Conservation (phyloP, 2,329 filamentous ascomycete genomes). For the Penicillium sp. region DNA sequence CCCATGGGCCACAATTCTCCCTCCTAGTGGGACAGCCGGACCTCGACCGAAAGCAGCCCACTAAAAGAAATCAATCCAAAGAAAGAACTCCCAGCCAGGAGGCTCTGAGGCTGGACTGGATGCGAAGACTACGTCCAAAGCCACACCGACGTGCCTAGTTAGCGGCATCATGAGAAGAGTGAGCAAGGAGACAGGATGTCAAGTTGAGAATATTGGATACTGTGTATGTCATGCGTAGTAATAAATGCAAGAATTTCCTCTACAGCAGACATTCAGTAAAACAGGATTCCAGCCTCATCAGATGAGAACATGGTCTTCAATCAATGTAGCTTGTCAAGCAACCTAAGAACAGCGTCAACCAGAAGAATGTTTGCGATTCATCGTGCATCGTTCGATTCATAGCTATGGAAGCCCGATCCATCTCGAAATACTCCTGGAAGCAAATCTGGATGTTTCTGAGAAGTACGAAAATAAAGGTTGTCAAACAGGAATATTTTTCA, state of each 20-base stretch:
- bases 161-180: background rate
- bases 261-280: background rate
- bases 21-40: background rate
- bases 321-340: background rate
- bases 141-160: background rate
- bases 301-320: background rate
- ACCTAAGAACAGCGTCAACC: background rate
- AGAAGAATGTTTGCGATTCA: background rate
- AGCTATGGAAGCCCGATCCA: background rate
- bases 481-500: background rate
- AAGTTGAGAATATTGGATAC: background rate
- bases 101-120: background rate
- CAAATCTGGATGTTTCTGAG: background rate
- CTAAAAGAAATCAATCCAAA: background rate
- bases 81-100: background rate
- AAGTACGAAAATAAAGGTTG: background rate
- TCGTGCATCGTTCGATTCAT: background rate
- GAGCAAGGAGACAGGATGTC: background rate
- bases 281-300: background rate
- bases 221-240: background rate
- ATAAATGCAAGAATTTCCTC: background rate
- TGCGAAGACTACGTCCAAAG: background rate
- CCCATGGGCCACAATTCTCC: background rate
- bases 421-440: background rate
- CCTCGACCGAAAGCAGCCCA: background rate